Evolutionary conservation across 108 stramenopile genomes (phyloP).

Genomic region (Ochromonas danica): DNA sequence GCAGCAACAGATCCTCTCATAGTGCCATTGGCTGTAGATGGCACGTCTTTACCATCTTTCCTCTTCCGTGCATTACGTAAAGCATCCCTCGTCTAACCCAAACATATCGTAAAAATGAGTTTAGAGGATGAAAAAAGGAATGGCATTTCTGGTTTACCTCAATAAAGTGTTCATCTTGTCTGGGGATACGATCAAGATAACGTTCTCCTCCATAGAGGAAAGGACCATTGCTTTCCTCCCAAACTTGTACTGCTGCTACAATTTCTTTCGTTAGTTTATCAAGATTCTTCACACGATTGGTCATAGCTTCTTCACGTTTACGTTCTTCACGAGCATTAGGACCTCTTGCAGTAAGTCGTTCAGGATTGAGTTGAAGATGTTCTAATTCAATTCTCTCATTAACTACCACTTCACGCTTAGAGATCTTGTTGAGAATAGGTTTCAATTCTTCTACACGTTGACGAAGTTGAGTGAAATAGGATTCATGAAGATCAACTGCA

Average conservation of each 20-base stretch:
- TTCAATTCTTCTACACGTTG: slow-evolving; percentile 8
- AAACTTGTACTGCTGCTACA: neutral
- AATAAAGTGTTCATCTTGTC: slow-evolving; percentile 10
- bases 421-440: slow-evolving; percentile 8
- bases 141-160: neutral
- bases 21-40: neutral
- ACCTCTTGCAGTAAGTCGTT: slow-evolving; percentile 33
- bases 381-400: slow-evolving; percentile 30
- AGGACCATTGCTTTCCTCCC: neutral
- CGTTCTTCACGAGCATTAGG: slow-evolving; percentile 32
- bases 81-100: neutral
- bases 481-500: slow-evolving; percentile 4
- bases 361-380: slow-evolving; percentile 31
- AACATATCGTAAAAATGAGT: neutral
- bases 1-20: neutral
- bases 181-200: slow-evolving; percentile 9
- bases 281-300: slow-evolving; percentile 31
- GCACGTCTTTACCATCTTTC: neutral
- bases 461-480: neutral
- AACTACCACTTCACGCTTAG: slow-evolving; percentile 19
- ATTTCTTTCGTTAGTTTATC: slow-evolving; percentile 32
- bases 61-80: slow-evolving; percentile 10
- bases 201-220: slow-evolving; percentile 5
- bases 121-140: neutral
- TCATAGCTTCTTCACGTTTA: slow-evolving; percentile 33